phyloP scores from a whole-genome alignment of 768 basidiomycete species.

The Trichaptum fuscoviolaceum region DNA sequence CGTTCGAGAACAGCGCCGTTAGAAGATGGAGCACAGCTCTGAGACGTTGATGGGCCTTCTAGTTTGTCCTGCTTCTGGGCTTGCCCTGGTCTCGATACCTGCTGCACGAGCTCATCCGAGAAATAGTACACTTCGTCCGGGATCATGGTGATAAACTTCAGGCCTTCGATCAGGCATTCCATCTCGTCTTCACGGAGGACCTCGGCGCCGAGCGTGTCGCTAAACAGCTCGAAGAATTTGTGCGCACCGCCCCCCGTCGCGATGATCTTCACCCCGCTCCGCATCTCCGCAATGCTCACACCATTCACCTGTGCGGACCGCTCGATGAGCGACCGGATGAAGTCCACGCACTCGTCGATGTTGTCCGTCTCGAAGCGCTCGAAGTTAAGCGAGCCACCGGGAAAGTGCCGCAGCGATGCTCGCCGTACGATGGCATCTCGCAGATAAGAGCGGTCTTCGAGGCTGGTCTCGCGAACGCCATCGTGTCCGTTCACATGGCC shows the following conservation, averaged over 20 bases:
- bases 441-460: slow-evolving; percentile 37
- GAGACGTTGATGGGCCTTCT: slow-evolving; percentile 31
- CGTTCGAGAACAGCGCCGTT: slow-evolving; percentile 52
- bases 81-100: slow-evolving; percentile 35
- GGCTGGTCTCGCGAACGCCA: slow-evolving; percentile 30
- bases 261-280: slow-evolving; percentile 90
- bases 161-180: slow-evolving; percentile 95
- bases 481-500: slow-evolving; percentile 16
- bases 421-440: slow-evolving; percentile 65
- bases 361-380: slow-evolving; percentile 93
- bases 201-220: slow-evolving; percentile 70
- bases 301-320: slow-evolving; percentile 81
- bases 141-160: slow-evolving; percentile 93
- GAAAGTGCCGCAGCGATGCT: slow-evolving; percentile 74
- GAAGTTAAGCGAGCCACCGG: slow-evolving; percentile 96
- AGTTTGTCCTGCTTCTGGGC: slow-evolving; percentile 9
- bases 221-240: slow-evolving; percentile 84
- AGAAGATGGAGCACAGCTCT: slow-evolving; percentile 20
- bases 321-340: slow-evolving; percentile 82
- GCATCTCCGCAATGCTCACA: slow-evolving; percentile 88
- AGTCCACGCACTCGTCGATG: slow-evolving; percentile 77
- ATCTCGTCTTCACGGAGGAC: slow-evolving; percentile 94
- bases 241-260: slow-evolving; percentile 98
- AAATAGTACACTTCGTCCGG: slow-evolving; percentile 98
- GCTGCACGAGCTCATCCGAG: slow-evolving; percentile 92